Evolutionary conservation across 2,329 filamentous ascomycete species (phyloP).

Genomic region (Monilinia laxa): DNA sequence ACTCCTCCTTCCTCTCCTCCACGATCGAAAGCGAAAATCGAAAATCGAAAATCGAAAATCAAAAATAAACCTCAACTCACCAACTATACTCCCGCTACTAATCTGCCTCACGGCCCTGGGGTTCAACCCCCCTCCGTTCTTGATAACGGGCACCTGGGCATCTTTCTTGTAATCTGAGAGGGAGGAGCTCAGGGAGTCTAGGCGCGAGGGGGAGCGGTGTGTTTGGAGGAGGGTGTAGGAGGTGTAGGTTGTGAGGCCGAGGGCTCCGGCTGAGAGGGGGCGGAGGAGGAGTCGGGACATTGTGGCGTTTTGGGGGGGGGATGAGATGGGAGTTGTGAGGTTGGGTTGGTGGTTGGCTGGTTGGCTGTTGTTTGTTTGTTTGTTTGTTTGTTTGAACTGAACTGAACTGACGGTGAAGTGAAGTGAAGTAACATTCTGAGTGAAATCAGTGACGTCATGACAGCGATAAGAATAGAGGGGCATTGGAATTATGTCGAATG

Average conservation of each 20-base stretch:
- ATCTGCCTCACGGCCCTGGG: constrained; percentile 38
- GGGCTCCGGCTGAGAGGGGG: constrained; percentile 37
- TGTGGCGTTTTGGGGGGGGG: not conserved
- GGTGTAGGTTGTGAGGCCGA: constrained; percentile 42
- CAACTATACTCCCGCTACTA: constrained; percentile 39
- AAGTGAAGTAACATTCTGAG: not conserved
- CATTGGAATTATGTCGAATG: not conserved
- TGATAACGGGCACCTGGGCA: constrained; percentile 30
- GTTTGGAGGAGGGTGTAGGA: constrained; percentile 38
- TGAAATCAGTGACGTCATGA: constrained; percentile 6
- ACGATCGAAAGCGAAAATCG: no score
- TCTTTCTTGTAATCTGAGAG: constrained; percentile 37
- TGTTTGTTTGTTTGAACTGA: not conserved
- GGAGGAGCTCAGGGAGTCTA: constrained; percentile 22
- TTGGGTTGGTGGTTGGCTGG: not conserved
- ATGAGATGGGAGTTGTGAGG: not conserved
- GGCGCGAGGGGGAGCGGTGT: constrained; percentile 40
- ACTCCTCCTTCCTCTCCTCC: not conserved
- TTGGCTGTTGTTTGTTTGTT: not conserved
- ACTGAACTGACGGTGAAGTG: not conserved
- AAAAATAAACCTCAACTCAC: constrained; percentile 26
- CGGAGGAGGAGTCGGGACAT: constrained; percentile 39
- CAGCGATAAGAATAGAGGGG: not conserved
- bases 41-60: not conserved
- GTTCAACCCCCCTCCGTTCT: constrained; percentile 31